Evolutionary conservation across 805 yeast species (phyloP).

Genomic region (Komagataella pseudopastoris): DNA sequence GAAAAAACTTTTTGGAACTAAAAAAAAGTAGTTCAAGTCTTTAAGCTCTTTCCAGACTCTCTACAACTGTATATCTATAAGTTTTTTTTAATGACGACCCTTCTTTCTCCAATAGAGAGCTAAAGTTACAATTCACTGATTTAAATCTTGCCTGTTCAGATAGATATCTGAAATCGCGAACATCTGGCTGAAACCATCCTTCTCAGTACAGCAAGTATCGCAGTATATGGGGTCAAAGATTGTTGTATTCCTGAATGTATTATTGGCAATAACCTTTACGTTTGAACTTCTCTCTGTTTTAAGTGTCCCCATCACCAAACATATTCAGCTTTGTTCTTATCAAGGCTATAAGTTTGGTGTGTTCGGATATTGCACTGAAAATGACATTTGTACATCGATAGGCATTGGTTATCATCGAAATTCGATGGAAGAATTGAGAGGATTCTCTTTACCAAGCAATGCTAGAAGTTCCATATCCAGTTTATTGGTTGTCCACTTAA

Average conservation of each 20-base stretch:
- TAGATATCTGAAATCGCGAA: neutral
- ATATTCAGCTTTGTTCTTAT: constrained; percentile 34
- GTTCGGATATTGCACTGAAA: constrained; percentile 45
- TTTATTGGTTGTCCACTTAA: constrained; percentile 53
- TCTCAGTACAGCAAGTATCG: neutral
- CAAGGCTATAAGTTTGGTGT: constrained; percentile 48
- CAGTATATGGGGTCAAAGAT: constrained; percentile 1
- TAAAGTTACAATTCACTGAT: no score
- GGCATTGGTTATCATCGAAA: constrained; percentile 28
- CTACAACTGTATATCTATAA: no score
- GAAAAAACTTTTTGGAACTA: neutral
- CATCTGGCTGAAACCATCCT: neutral
- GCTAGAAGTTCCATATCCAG: constrained; percentile 47
- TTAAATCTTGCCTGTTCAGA: no score
- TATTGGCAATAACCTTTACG: constrained; percentile 35
- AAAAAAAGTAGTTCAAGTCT: neutral
- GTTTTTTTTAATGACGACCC: no score
- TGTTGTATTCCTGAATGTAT: constrained; percentile 6
- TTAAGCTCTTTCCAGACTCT: no score
- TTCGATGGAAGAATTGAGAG: constrained; percentile 19
- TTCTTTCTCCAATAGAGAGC: no score
- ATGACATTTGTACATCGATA: constrained; percentile 22
- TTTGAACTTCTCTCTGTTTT: constrained; percentile 47
- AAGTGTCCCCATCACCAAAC: constrained; percentile 43
- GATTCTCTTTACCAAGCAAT: constrained; percentile 40